phyloP scores from a whole-genome alignment of 2,329 filamentous ascomycete species.

The Aspergillus neoniger region DNA sequence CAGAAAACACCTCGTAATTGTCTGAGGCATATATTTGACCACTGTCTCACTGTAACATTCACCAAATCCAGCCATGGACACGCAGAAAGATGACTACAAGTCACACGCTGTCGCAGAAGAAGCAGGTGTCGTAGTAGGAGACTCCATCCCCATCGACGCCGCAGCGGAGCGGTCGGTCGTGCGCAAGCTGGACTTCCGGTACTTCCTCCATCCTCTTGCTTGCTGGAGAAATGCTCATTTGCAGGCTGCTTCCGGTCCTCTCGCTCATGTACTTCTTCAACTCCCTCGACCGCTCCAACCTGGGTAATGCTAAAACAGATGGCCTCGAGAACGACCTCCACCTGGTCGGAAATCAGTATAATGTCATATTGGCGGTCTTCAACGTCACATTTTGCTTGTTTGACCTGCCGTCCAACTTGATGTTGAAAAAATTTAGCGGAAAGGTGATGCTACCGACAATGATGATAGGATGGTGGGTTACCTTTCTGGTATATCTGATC shows the following conservation, averaged over 20 bases:
- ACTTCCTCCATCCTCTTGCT: neutral
- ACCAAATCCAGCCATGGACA: neutral
- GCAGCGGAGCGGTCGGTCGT: conserved; percentile 11
- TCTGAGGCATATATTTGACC: no score
- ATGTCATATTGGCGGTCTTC: conserved; percentile 65
- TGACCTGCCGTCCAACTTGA: conserved; percentile 21
- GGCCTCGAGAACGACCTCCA: conserved; percentile 51
- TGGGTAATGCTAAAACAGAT: conserved; percentile 56
- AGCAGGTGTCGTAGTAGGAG: neutral
- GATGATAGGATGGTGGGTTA: conserved; percentile 12
- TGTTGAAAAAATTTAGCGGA: conserved; percentile 18
- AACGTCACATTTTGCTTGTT: conserved; percentile 58
- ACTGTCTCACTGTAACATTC: no score
- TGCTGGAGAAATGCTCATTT: neutral
- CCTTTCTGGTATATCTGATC: neutral
- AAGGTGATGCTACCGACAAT: conserved; percentile 12
- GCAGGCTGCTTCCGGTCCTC: conserved; percentile 9
- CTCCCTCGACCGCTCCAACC: conserved; percentile 53
- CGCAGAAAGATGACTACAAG: conserved; percentile 10
- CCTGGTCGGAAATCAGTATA: conserved; percentile 63
- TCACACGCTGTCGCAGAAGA: neutral
- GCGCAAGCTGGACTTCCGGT: conserved; percentile 17
- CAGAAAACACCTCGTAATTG: no score
- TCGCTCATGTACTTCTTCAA: conserved; percentile 55
- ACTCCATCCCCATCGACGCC: conserved; percentile 7